A percentile compares a stretch with the other conserved stretches of the same genome.
phyloP scores from a whole-genome alignment of 495 filamentous ascomycete genomes.

The Aspergillus incahuasiensis region DNA sequence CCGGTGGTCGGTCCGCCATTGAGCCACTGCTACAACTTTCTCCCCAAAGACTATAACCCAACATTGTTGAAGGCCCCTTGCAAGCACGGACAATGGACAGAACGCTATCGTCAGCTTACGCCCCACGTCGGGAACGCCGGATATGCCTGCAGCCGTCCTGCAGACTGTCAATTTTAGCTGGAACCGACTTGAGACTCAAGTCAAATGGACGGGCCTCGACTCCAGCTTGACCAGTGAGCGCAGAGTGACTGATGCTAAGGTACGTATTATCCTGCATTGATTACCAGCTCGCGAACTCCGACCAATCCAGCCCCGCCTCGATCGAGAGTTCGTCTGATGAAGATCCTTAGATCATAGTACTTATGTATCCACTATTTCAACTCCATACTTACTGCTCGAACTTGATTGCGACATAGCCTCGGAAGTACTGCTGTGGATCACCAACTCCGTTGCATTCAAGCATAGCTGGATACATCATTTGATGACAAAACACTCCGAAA shows the following conservation, averaged over 20 bases:
- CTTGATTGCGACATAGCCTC: not conserved
- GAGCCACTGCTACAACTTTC: not conserved
- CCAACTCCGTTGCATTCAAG: too few relatives aligned
- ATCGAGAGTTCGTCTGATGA: slow-evolving; percentile 5
- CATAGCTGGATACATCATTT: too few relatives aligned
- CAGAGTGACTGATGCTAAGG: not conserved
- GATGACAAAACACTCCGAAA: not conserved
- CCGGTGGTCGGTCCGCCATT: not conserved
- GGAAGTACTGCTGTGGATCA: not conserved
- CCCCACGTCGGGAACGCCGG: not conserved
- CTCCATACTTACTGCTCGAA: not conserved
- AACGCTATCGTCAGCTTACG: not conserved
- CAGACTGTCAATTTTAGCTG: not conserved
- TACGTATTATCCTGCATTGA: not conserved
- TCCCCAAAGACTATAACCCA: not conserved
- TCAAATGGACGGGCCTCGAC: not conserved
- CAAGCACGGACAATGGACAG: not conserved
- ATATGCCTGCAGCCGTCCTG: not conserved
- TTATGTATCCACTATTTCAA: not conserved
- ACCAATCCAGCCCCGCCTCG: not conserved
- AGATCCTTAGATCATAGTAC: slow-evolving; percentile 4
- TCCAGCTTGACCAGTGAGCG: not conserved
- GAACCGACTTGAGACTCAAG: not conserved
- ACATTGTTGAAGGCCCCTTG: not conserved
- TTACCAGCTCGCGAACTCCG: not conserved